Evolutionary conservation across 495 filamentous ascomycete species (phyloP).

Genomic region (Hapsidospora chrysogenum): DNA sequence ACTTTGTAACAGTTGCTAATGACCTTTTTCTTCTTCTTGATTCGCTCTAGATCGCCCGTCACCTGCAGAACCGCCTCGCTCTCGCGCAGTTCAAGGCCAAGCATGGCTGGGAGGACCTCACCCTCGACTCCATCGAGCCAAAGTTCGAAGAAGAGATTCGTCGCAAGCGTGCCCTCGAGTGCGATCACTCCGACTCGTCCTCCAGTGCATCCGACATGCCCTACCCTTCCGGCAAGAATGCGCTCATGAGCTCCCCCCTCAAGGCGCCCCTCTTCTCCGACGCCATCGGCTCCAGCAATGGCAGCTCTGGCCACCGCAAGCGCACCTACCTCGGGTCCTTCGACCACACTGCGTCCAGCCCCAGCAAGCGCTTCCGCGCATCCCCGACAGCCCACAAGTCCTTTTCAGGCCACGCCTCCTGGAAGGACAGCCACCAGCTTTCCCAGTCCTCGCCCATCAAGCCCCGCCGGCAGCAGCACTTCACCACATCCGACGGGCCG

Average conservation of each 20-base stretch:
- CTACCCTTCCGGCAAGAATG: slow-evolving; percentile 9
- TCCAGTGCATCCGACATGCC: slow-evolving; percentile 49
- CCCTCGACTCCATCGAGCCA: slow-evolving; percentile 57
- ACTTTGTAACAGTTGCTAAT: no score
- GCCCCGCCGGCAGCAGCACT: slow-evolving; percentile 43
- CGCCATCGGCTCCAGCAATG: slow-evolving; percentile 40
- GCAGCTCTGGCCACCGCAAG: slow-evolving; percentile 36
- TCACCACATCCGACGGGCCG: slow-evolving; percentile 41
- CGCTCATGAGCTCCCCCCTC: slow-evolving; percentile 45
- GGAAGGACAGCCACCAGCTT: slow-evolving; percentile 57
- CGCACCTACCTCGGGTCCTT: slow-evolving; percentile 36
- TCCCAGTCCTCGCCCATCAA: slow-evolving; percentile 73
- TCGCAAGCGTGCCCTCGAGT: slow-evolving; percentile 43
- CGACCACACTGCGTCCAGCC: slow-evolving; percentile 26
- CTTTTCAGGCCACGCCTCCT: slow-evolving; percentile 34
- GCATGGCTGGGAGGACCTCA: slow-evolving; percentile 70
- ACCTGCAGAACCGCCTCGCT: slow-evolving; percentile 80
- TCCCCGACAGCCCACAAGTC: slow-evolving; percentile 45
- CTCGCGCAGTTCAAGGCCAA: slow-evolving; percentile 93
- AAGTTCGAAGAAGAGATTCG: slow-evolving; percentile 56
- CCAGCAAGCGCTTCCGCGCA: slow-evolving; percentile 51
- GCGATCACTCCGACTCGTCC: slow-evolving; percentile 65
- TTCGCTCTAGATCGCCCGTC: slow-evolving; percentile 60
- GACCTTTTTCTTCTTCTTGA: slow-evolving; percentile 1
- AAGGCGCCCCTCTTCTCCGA: slow-evolving; percentile 56